Percentiles rank a stretch among this genome's conserved stretches.
Conservation (phyloP, 805 yeast species). For the Isabelozyma pseudorhagii region DNA sequence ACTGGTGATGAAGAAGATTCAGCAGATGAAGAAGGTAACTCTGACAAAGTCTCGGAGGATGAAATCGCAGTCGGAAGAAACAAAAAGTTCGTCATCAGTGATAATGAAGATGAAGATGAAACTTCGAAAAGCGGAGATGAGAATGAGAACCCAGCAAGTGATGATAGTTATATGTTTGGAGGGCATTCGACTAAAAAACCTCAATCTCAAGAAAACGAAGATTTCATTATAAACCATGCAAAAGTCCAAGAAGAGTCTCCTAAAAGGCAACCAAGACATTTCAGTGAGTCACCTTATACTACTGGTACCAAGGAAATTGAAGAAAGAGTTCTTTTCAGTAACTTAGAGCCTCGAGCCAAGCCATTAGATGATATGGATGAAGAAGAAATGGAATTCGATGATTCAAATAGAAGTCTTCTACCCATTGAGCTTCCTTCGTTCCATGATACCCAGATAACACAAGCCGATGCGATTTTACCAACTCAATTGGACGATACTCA, state of each 20-base stretch:
- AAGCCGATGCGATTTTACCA: constrained; percentile 6
- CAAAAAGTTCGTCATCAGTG: constrained; percentile 3
- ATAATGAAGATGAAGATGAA: constrained; percentile 12
- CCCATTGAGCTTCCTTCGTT: constrained; percentile 18
- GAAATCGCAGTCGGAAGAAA: constrained; percentile 8
- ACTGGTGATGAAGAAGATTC: constrained; percentile 15
- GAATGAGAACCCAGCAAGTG: constrained; percentile 8
- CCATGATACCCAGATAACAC: constrained; percentile 15
- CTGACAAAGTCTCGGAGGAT: constrained; percentile 15
- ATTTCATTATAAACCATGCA: background rate
- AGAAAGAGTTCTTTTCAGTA: constrained; percentile 18
- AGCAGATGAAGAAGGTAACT: constrained; percentile 7
- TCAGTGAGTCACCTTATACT: background rate
- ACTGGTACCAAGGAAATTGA: constrained; percentile 2
- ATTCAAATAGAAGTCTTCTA: background rate
- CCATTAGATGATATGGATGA: background rate
- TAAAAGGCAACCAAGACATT: background rate
- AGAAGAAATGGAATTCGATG: background rate
- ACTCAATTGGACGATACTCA: constrained; percentile 15
- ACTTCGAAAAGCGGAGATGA: constrained; percentile 5
- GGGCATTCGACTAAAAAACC: constrained; percentile 1
- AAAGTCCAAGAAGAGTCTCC: constrained; percentile 2
- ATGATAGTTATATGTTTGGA: constrained; percentile 31
- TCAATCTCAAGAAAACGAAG: background rate
- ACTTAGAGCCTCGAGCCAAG: constrained; percentile 22